Conservation (phyloP, 2,329 filamentous ascomycete species). For the Nothopassalora personata region DNA sequence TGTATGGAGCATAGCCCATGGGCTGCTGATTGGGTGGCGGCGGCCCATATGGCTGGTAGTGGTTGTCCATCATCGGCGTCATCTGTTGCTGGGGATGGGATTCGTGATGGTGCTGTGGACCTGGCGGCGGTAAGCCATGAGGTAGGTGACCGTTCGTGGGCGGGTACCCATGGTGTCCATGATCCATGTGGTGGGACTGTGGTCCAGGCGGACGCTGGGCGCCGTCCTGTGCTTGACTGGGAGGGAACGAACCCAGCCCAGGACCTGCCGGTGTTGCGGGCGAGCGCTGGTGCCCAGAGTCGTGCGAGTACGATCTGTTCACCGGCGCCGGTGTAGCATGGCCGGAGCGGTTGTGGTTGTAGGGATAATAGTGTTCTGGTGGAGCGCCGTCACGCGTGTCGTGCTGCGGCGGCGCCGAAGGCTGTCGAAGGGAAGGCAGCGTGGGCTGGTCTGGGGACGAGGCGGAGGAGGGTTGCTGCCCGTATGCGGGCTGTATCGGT, state of each 20-base stretch:
- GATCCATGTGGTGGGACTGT: constrained; percentile 25
- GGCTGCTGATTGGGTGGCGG: constrained; percentile 20
- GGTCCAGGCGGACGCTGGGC: constrained; percentile 19
- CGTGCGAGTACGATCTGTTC: constrained; percentile 31
- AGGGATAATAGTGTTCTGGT: constrained; percentile 24
- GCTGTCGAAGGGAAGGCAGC: constrained; percentile 27
- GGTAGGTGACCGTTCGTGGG: constrained; percentile 24
- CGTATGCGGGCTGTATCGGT: constrained; percentile 22
- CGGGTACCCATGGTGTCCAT: constrained; percentile 30
- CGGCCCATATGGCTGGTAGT: constrained; percentile 20
- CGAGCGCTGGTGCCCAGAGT: constrained; percentile 30
- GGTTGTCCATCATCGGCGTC: constrained; percentile 28
- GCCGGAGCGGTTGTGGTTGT: constrained; percentile 30
- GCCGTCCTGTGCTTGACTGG: constrained; percentile 20
- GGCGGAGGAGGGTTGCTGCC: constrained; percentile 19
- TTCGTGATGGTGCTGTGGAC: constrained; percentile 21
- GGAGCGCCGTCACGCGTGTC: constrained; percentile 22
- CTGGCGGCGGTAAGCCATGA: constrained; percentile 23
- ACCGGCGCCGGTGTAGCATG: constrained; percentile 34
- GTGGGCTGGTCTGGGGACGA: constrained; percentile 22
- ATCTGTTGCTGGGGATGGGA: constrained; percentile 24
- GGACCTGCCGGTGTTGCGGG: constrained; percentile 32
- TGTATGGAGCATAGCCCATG: constrained; percentile 21
- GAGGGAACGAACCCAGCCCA: constrained; percentile 12
- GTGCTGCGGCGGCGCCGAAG: constrained; percentile 20